Percentiles rank a stretch among this genome's conserved stretches.
These are phyloP conservation scores for Fusarium scirpi DNA, from an alignment of 2,329 filamentous ascomycete species.

Conservation along the genomic window DNA sequence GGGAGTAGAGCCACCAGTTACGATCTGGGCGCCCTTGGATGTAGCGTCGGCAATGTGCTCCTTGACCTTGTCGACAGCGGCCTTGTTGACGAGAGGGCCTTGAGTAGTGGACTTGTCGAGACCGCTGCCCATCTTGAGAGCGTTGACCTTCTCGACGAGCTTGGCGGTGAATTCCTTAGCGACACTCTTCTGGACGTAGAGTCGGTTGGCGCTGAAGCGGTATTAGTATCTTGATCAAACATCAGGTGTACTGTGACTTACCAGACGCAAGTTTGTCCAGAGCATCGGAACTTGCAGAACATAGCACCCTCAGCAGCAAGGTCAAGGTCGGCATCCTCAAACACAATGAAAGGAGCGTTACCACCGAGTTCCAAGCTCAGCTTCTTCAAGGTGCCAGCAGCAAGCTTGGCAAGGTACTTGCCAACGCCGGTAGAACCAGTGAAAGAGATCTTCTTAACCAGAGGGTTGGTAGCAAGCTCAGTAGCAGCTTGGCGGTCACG, in stretches of 20 bases:
- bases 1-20: conserved; percentile 70
- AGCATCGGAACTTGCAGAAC: conserved; percentile 53
- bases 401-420: conserved; percentile 69
- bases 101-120: conserved; percentile 45
- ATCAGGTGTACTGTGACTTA: conserved; percentile 8
- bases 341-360: conserved; percentile 74
- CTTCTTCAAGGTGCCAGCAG: conserved; percentile 74
- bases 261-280: conserved; percentile 75
- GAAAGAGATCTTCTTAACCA: conserved; percentile 71
- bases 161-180: conserved; percentile 48
- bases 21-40: conserved; percentile 69
- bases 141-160: conserved; percentile 48
- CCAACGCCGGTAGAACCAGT: conserved; percentile 75
- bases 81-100: conserved; percentile 69
- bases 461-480: conserved; percentile 47
- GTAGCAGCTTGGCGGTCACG: conserved; percentile 48
- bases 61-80: conserved; percentile 71
- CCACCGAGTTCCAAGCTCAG: conserved; percentile 77
- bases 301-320: conserved; percentile 68
- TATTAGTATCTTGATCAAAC: not conserved
- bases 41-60: conserved; percentile 72
- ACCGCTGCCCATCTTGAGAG: conserved; percentile 47
- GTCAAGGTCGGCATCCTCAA: conserved; percentile 74
- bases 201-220: conserved; percentile 50
- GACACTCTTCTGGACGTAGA: conserved; percentile 52